Percentiles rank a stretch among this genome's conserved stretches.
Evolutionary conservation across 345 rosid species (phyloP).

Genomic region (Citrus sinensis): DNA sequence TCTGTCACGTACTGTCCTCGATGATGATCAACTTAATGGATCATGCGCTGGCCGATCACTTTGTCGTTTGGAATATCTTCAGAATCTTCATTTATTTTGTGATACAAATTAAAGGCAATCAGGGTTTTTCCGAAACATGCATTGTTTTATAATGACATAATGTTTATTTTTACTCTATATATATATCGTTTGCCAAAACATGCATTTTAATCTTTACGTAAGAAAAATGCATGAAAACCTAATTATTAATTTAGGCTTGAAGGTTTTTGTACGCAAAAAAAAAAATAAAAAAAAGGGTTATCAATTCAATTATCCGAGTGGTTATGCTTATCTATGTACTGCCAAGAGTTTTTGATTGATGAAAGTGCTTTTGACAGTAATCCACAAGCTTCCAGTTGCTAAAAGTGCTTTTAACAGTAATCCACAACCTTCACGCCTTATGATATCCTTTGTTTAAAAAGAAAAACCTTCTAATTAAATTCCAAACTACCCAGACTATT

Average conservation of each 20-base stretch:
- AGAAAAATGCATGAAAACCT: no score
- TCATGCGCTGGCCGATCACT: slow-evolving; percentile 22
- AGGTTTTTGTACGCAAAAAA: no score
- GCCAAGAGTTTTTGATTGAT: background rate
- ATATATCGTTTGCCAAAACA: no score
- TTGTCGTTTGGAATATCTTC: slow-evolving; percentile 12
- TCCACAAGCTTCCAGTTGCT: background rate
- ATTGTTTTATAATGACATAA: no score
- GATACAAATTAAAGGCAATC: background rate
- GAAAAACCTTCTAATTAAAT: no score
- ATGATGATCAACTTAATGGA: background rate
- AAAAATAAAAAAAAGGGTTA: background rate
- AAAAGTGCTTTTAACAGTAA: no score
- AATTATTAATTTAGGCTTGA: no score
- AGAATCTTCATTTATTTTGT: background rate
- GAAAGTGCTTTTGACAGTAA: background rate
- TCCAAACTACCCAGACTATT: background rate
- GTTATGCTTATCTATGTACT: background rate
- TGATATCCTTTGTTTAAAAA: no score
- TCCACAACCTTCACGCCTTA: no score
- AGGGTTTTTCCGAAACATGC: background rate
- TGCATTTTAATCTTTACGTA: no score
- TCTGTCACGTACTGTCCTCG: background rate
- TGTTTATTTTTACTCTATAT: no score
- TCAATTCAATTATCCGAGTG: background rate